Evolutionary conservation across 2,329 filamentous ascomycete species (phyloP).

Genomic region (Cercospora sojina): DNA sequence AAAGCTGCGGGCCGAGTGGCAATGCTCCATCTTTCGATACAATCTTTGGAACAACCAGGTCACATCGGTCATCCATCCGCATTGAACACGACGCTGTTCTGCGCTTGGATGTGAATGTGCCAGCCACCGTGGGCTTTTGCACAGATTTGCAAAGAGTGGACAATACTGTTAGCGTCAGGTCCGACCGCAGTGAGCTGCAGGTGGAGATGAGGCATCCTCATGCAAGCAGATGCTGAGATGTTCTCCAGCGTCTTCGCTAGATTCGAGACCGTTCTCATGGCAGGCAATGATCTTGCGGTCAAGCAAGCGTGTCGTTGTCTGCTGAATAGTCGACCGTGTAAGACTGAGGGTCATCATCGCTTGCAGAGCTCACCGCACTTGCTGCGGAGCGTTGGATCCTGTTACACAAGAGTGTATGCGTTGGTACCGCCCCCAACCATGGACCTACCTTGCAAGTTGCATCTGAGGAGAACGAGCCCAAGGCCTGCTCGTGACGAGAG

Average conservation of each 20-base stretch:
- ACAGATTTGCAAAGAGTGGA: not conserved
- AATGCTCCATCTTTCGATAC: not conserved
- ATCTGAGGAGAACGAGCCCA: not conserved
- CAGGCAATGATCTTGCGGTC: not conserved
- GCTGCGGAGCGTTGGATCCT: not conserved
- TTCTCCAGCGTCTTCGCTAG: not conserved
- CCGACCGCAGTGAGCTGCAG: not conserved
- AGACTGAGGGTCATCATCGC: not conserved
- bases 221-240: not conserved
- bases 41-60: not conserved
- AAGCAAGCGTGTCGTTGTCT: not conserved
- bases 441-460: not conserved
- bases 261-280: not conserved
- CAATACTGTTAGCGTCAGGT: not conserved
- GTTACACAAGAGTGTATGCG: constrained; percentile 1
- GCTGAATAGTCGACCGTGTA: not conserved
- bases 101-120: not conserved
- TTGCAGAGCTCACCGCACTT: not conserved
- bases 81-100: not conserved
- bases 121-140: not conserved
- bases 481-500: not conserved
- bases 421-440: not conserved
- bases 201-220: not conserved
- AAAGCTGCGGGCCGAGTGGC: not conserved
- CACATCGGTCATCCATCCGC: not conserved